phyloP scores from a whole-genome alignment of 1,284 basidiomycete species.

The Boletus calvinii region DNA sequence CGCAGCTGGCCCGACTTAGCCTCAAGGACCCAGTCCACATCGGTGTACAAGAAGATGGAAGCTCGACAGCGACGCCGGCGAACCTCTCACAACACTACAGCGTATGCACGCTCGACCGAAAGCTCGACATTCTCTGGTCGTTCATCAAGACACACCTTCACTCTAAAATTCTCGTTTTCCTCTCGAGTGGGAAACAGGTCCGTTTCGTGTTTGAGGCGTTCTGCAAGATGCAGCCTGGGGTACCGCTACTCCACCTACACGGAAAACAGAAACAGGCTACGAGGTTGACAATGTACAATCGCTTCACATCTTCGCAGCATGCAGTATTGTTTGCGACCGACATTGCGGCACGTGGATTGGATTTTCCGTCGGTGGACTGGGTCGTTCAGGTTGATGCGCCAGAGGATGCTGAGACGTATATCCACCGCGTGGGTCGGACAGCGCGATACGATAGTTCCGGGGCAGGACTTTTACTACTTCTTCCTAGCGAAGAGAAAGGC shows the following conservation, averaged over 20 bases:
- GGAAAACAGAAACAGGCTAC: conserved; percentile 97
- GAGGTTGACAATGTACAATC: conserved; percentile 78
- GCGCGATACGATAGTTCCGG: conserved; percentile 93
- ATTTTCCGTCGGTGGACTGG: conserved; percentile 98
- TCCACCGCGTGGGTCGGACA: conserved; percentile 95
- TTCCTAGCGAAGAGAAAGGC: conserved; percentile 92
- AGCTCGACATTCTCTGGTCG: conserved; percentile 90
- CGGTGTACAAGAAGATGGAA: conserved; percentile 54
- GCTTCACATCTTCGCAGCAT: conserved; percentile 77
- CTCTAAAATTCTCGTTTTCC: conserved; percentile 90
- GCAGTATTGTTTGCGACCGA: conserved; percentile 94
- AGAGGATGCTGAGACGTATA: conserved; percentile 97
- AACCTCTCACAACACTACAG: conserved; percentile 92
- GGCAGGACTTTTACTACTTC: conserved; percentile 79
- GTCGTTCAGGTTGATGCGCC: conserved; percentile 97
- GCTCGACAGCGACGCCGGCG: conserved; percentile 52
- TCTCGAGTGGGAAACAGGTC: conserved; percentile 96
- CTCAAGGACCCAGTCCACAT: conserved; percentile 83
- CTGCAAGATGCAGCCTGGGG: conserved; percentile 91
- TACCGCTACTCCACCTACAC: conserved; percentile 89
- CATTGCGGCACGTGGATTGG: conserved; percentile 93
- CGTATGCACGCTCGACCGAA: conserved; percentile 80
- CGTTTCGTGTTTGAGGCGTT: conserved; percentile 98
- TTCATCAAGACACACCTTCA: conserved; percentile 96
- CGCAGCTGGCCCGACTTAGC: conserved; percentile 87